phyloP scores from a whole-genome alignment of 371 early-diverging fungal species.

The Choanephora cucurbitarum region DNA sequence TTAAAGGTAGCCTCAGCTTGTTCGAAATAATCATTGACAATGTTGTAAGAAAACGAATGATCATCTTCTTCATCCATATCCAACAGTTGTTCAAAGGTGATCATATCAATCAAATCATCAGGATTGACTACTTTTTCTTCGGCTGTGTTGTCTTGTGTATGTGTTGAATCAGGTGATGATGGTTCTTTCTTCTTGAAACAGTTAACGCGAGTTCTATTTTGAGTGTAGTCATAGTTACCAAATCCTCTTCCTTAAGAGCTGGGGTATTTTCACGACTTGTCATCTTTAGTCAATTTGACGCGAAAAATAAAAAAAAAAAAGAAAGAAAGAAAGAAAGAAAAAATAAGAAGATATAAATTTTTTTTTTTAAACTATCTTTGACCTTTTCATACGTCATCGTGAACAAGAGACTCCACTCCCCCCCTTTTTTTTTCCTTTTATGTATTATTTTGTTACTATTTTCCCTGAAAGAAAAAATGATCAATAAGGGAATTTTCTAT shows the following conservation, averaged over 20 bases:
- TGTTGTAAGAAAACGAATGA: slow-evolving; percentile 69
- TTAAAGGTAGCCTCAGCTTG: slow-evolving; percentile 74
- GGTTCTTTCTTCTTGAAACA: too few species aligned
- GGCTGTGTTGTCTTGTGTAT: slow-evolving; percentile 5
- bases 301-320: slow-evolving; percentile 7
- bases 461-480: too few species aligned
- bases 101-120: slow-evolving; percentile 70
- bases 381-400: too few species aligned
- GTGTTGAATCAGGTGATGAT: slow-evolving; percentile 10
- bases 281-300: slow-evolving; percentile 8
- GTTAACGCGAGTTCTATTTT: too few species aligned
- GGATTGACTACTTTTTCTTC: slow-evolving; percentile 31
- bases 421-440: too few species aligned
- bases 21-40: slow-evolving; percentile 75
- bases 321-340: slow-evolving; percentile 2
- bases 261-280: slow-evolving; percentile 25
- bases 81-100: slow-evolving; percentile 75
- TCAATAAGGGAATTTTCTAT: too few species aligned
- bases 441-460: too few species aligned
- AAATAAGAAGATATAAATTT: slow-evolving; percentile 6
- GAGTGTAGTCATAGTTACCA: too few species aligned
- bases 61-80: slow-evolving; percentile 86
- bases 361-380: not conserved
- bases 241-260: slow-evolving; percentile 5
- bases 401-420: too few species aligned